These are phyloP conservation scores for Nematodospora valgi DNA, from an alignment of 805 yeast genomes.

Conservation along the genomic window DNA sequence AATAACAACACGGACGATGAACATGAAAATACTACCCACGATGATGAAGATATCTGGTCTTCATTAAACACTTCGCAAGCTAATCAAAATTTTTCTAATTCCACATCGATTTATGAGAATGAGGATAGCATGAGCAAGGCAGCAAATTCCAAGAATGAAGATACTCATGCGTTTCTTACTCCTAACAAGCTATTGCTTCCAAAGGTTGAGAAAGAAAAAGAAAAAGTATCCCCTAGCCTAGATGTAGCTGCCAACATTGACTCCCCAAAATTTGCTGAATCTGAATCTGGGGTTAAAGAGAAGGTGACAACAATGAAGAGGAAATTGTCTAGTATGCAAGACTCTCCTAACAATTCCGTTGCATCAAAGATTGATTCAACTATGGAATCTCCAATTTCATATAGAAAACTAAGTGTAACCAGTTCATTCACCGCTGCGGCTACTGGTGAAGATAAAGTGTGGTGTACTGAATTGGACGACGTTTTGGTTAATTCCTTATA, in stretches of 20 bases:
- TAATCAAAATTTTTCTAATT: conserved; percentile 11
- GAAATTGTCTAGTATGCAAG: conserved; percentile 14
- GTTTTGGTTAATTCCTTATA: conserved; percentile 30
- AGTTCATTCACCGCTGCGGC: conserved; percentile 1
- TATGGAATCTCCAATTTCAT: conserved; percentile 23
- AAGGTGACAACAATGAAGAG: conserved; percentile 13
- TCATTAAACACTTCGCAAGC: conserved; percentile 12
- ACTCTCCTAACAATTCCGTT: conserved; percentile 33
- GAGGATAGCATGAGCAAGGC: conserved; percentile 6
- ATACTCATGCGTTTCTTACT: conserved; percentile 22
- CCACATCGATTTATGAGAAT: conserved; percentile 26
- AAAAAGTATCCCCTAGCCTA: not conserved
- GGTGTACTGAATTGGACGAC: conserved; percentile 36
- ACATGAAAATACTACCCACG: conserved; percentile 22
- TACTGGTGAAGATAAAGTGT: conserved; percentile 21
- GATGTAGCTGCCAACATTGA: not conserved
- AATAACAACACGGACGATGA: conserved; percentile 11
- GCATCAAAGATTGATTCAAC: conserved; percentile 34
- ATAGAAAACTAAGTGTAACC: conserved; percentile 8
- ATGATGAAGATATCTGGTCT: conserved; percentile 28
- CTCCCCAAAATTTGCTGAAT: conserved; percentile 1
- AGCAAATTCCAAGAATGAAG: conserved; percentile 4
- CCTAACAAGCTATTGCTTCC: too few species aligned
- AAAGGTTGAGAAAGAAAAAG: conserved; percentile 5
- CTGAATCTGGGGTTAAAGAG: too few species aligned